These are phyloP conservation scores for Hypocrella siamensis DNA, from an alignment of 2,329 filamentous ascomycete genomes.

Conservation along the genomic window DNA sequence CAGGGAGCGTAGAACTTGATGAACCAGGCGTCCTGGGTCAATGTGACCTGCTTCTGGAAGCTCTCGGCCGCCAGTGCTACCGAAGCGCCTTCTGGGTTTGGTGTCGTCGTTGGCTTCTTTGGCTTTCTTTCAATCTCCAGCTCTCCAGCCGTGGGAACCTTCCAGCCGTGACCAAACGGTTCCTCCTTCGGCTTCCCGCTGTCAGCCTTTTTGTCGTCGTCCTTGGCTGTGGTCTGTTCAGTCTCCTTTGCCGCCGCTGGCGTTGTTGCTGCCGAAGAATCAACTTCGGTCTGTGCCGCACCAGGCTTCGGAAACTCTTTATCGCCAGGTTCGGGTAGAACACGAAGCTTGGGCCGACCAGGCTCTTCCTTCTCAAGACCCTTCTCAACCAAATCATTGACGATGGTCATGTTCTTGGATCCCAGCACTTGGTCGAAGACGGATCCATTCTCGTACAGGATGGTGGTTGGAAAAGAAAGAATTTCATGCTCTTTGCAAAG, in stretches of 20 bases:
- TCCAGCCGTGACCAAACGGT: constrained; percentile 13
- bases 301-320: constrained; percentile 22
- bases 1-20: constrained; percentile 98
- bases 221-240: constrained; percentile 14
- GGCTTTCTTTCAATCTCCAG: constrained; percentile 19
- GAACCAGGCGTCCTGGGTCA: constrained; percentile 86
- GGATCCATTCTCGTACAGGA: constrained; percentile 67
- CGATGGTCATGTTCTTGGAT: constrained; percentile 45
- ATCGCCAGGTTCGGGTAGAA: constrained; percentile 58
- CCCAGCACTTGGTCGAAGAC: constrained; percentile 48
- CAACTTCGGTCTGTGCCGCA: constrained; percentile 13
- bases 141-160: constrained; percentile 14
- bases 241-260: constrained; percentile 7
- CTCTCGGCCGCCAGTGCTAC: constrained; percentile 64
- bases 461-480: constrained; percentile 57
- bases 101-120: constrained; percentile 34
- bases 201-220: constrained; percentile 10
- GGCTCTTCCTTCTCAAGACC: constrained; percentile 65
- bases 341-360: constrained; percentile 52
- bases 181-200: constrained; percentile 6
- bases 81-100: constrained; percentile 65
- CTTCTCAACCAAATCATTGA: constrained; percentile 61
- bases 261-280: constrained; percentile 12
- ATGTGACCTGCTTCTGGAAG: constrained; percentile 75
- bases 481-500: constrained; percentile 57